Base-by-base conservation (phyloP, 306 rosid genomes). In the Prunus armeniaca region DNA sequence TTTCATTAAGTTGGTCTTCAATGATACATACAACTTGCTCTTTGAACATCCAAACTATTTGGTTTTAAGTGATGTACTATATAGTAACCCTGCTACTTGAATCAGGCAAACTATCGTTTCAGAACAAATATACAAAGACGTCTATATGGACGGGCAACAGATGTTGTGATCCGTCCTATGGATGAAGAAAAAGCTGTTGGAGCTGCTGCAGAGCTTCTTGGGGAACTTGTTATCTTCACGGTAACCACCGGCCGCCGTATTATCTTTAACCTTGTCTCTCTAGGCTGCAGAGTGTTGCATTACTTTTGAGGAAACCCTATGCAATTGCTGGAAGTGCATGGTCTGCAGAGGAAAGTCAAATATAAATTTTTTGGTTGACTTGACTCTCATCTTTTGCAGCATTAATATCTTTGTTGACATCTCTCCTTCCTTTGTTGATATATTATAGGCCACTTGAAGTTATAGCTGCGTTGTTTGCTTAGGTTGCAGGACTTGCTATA, bases 121-220 rank as follows among this genome's bases (percentile, higher is more conserved):
- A 27, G 38, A 24, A 56, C 76, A 24, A 62, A 56, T 1, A 2
- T 72, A 14, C 54, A 72, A 56, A 72, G 76, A 38, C 76, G 66
- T 38, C 34, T 72, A 60, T 71, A 55, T 56, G 66, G 76, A 41
- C 66, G 54, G 22, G 76, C 76, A 9, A 22, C 28, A 8, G 25
- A 72, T 13, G 76, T 56, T 2, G 54, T 24, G 4, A 72, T 72
- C 54, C 76, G 76, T 28, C 66, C 76, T 55, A 24, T 72, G 9
- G 54, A 56, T 72, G 76, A 56, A 72, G 54, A 10, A 72, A 72
- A 56, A 56, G 76, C 76, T 56, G 46, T 72, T 22, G 76, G 65
- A 56, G 66, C 66, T 72, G 76, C 66, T 38, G 46, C 76, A 0
- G 66, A 56, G 5, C 30, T 72, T 38, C 66, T 72, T 15, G 76